A percentile compares a stretch with the other conserved stretches of the same genome.
phyloP scores from a whole-genome alignment of 2,329 filamentous ascomycete genomes.

The Trichoderma sp. region DNA sequence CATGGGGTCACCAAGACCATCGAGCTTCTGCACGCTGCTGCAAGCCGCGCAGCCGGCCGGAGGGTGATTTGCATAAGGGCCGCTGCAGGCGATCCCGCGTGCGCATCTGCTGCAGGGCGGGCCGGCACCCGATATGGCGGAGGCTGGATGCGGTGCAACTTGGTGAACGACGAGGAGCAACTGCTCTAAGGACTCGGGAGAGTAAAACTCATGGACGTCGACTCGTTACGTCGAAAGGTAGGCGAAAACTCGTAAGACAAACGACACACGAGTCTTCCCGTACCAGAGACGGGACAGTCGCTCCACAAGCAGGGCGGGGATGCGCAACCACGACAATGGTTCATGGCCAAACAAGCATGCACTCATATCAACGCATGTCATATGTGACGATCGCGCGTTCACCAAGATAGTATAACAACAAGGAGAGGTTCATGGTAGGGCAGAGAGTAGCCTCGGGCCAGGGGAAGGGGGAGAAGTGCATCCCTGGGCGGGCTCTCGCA shows the following conservation, averaged over 20 bases:
- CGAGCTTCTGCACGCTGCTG: conserved; percentile 25
- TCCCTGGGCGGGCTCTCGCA: conserved; percentile 14
- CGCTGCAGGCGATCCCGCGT: conserved; percentile 25
- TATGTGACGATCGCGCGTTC: conserved; percentile 12
- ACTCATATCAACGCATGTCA: conserved; percentile 2
- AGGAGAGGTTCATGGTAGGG: background rate
- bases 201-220: too few species aligned
- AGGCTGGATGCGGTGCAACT: conserved; percentile 23
- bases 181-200: background rate
- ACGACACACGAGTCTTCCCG: background rate
- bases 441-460: conserved; percentile 18
- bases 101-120: conserved; percentile 23
- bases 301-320: conserved; percentile 4
- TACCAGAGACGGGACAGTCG: background rate
- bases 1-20: conserved; percentile 16
- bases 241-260: background rate
- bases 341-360: background rate
- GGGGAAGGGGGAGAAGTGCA: background rate
- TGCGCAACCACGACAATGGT: background rate
- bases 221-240: background rate
- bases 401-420: conserved; percentile 6
- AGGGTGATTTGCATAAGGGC: conserved; percentile 27
- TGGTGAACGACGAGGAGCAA: background rate
- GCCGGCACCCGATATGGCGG: conserved; percentile 8
- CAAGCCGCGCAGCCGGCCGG: conserved; percentile 21